These are phyloP conservation scores for Phoma sp. DNA, from an alignment of 2,329 filamentous ascomycete genomes.

Conservation along the genomic window DNA sequence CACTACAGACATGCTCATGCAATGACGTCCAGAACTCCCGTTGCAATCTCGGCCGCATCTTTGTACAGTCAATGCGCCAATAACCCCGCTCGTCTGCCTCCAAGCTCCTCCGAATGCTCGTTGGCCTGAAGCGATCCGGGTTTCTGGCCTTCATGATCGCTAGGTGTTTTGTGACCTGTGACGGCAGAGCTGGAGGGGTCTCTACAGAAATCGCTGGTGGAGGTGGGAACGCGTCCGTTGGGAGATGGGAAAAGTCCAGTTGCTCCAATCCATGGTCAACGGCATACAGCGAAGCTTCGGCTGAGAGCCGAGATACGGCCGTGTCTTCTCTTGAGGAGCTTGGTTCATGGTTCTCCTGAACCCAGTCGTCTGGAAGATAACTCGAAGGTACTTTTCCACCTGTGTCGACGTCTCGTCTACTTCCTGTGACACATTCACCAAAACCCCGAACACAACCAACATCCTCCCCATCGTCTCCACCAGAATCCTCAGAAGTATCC, in stretches of 20 bases:
- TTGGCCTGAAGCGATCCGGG: constrained; percentile 42
- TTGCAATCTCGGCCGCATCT: constrained; percentile 60
- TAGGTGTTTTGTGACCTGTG: constrained; percentile 37
- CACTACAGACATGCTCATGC: constrained; percentile 63
- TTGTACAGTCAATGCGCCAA: constrained; percentile 69
- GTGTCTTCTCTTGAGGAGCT: not conserved
- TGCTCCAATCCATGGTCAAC: not conserved
- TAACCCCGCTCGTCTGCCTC: constrained; percentile 73
- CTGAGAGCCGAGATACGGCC: not conserved
- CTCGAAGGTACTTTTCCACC: no score
- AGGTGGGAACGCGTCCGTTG: constrained; percentile 35
- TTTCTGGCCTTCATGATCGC: constrained; percentile 36
- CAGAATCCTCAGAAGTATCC: constrained; percentile 30
- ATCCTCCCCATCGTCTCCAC: not conserved
- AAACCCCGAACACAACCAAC: no score
- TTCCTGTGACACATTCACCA: not conserved
- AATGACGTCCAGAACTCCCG: constrained; percentile 67
- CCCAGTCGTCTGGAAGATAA: no score
- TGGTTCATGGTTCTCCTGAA: not conserved
- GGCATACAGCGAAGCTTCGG: not conserved
- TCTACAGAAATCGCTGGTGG: constrained; percentile 27
- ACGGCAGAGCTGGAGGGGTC: constrained; percentile 28
- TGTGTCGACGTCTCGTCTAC: not conserved
- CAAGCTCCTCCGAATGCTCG: constrained; percentile 54
- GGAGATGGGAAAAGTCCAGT: constrained; percentile 25